Percentiles rank a stretch among this genome's conserved stretches.
phyloP scores from a whole-genome alignment of 352 stramenopile genomes.

The Phytophthora uliginosa region DNA sequence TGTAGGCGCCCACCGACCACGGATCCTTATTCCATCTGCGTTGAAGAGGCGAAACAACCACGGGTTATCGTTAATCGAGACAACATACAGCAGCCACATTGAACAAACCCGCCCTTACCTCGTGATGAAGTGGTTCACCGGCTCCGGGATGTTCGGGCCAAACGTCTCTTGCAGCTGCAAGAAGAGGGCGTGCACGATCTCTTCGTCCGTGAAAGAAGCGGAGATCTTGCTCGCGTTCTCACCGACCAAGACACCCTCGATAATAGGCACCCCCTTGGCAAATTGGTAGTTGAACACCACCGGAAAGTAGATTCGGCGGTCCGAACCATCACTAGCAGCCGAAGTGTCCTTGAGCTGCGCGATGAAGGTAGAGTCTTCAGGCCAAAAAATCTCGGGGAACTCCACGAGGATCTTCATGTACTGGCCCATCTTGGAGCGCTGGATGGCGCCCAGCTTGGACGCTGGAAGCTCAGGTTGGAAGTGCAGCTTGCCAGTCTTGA shows the following conservation, averaged over 20 bases:
- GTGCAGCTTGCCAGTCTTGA: constrained; percentile 53
- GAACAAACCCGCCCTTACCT: constrained; percentile 23
- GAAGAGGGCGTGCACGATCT: constrained; percentile 55
- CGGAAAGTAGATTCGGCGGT: constrained; percentile 56
- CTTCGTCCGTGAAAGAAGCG: constrained; percentile 47
- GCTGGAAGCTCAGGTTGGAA: constrained; percentile 63
- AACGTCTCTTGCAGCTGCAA: constrained; percentile 61
- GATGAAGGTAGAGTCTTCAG: constrained; percentile 53
- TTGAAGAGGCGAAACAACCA: neutral
- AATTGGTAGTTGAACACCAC: constrained; percentile 72
- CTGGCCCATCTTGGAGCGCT: constrained; percentile 67
- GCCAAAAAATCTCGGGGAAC: constrained; percentile 76
- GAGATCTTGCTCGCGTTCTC: constrained; percentile 49
- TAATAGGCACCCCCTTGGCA: constrained; percentile 57
- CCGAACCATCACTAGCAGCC: neutral
- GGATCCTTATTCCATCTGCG: constrained; percentile 70
- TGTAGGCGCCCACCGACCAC: constrained; percentile 70
- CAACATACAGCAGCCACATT: neutral
- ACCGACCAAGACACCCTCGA: constrained; percentile 70
- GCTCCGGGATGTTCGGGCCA: constrained; percentile 42
- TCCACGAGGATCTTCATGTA: constrained; percentile 86
- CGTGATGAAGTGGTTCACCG: constrained; percentile 62
- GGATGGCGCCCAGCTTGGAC: constrained; percentile 54
- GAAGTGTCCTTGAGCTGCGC: constrained; percentile 35
- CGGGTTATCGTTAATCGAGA: neutral